These are phyloP conservation scores for Lecanicillium sp. DNA, from an alignment of 2,329 filamentous ascomycete genomes.

Conservation along the genomic window DNA sequence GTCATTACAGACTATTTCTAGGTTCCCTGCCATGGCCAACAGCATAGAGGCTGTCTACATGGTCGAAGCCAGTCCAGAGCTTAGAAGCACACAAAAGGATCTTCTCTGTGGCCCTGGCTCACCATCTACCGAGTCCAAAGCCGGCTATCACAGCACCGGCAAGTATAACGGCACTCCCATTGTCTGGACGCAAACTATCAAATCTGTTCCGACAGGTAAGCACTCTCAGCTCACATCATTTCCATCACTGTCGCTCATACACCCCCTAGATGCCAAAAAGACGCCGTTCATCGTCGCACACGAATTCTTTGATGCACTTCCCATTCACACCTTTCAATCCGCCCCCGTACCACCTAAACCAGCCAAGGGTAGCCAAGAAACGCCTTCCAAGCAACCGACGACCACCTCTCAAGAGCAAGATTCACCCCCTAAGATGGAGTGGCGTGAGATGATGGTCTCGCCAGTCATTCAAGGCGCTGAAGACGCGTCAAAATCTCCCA, in stretches of 20 bases:
- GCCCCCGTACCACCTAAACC: slow-evolving; percentile 33
- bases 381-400: slow-evolving; percentile 31
- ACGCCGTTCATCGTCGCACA: slow-evolving; percentile 93
- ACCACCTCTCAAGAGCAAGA: slow-evolving; percentile 31
- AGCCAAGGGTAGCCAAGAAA: slow-evolving; percentile 23
- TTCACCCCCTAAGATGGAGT: slow-evolving; percentile 42
- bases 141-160: slow-evolving; percentile 66
- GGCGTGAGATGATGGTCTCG: slow-evolving; percentile 76
- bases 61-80: slow-evolving; percentile 81
- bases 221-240: slow-evolving; percentile 1
- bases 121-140: slow-evolving; percentile 59
- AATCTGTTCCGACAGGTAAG: slow-evolving; percentile 66
- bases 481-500: slow-evolving; percentile 38
- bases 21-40: slow-evolving; percentile 69
- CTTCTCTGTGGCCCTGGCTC: slow-evolving; percentile 70
- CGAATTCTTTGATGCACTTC: slow-evolving; percentile 96
- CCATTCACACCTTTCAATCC: slow-evolving; percentile 90
- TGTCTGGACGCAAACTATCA: slow-evolving; percentile 84
- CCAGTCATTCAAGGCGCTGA: slow-evolving; percentile 51
- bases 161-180: slow-evolving; percentile 71
- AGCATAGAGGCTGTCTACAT: slow-evolving; percentile 85
- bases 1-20: slow-evolving; percentile 64
- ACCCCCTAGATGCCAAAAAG: slow-evolving; percentile 49
- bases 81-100: slow-evolving; percentile 70
- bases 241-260: not conserved